Base-by-base conservation (phyloP, 1,284 basidiomycete genomes). In the Ustilago xerochloae region DNA sequence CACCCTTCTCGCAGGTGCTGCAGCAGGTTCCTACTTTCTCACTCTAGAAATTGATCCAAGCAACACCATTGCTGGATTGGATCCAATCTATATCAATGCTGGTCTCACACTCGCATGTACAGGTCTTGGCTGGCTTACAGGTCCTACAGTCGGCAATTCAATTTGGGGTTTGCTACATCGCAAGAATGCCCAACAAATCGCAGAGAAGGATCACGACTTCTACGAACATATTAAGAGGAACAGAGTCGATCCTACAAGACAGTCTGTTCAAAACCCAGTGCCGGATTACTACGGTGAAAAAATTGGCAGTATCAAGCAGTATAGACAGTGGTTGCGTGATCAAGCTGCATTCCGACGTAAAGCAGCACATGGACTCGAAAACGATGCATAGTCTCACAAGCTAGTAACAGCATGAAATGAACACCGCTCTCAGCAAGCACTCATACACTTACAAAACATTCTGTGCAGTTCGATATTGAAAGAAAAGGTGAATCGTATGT, bases 261-360 rank as follows among this genome's bases (percentile, higher is more conserved):
- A 82, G 45, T 73, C 75, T 9, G 68, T 83, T 39, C 82, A 83
- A 64, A 83, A 83, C 48, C 77, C 78, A 1, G 65, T 82, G 15
- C 81, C 81, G 2, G 81, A 83, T 30, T 81, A 78, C 65, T 83
- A 83, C 24, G 81, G 79, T 16, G 81, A 83, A 28, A 82, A 80
- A 72, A 79, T 83, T 32, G 81, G 79, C 0, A 76, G 67, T 38
- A 72, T 83, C 57, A 65, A 74, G 49, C 63, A 81, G 50, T 83
- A 83, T 61, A 71, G 81, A 18, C 78, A 81, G 57, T 83, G 81
- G 81, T 65, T 83, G n/a, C 67, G 81, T 4, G 81, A 83, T 43
- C 41, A 43, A 63, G 68, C 74, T 6, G 75, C 75, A 10, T 83
- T 69, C 76, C 62, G 76, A 50, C 68, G 81, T 35, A 83, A 83